These are phyloP conservation scores for Ganoderma resinaceum DNA, from an alignment of 1,284 basidiomycete genomes.

Conservation along the genomic window DNA sequence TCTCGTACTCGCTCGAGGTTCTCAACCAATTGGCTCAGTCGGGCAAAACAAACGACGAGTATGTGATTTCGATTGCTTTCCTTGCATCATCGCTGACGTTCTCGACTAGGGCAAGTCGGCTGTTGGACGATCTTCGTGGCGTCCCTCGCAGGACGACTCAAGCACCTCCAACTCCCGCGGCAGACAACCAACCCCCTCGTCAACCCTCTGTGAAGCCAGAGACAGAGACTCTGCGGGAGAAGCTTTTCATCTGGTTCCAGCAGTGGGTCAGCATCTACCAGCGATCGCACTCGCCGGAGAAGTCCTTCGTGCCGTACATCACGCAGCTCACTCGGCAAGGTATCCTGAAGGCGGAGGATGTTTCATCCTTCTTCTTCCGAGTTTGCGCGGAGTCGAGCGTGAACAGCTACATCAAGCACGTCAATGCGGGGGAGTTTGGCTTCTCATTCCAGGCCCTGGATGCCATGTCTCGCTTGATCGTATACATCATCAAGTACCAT, in stretches of 20 bases:
- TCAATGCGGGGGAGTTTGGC: constrained; percentile 78
- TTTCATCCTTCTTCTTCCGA: constrained; percentile 98
- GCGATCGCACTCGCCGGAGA: constrained; percentile 89
- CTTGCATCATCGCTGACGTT: constrained; percentile 6
- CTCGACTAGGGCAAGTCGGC: constrained; percentile 53
- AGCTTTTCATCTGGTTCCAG: constrained; percentile 79
- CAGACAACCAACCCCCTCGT: constrained; percentile 47
- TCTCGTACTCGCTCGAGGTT: constrained; percentile 85
- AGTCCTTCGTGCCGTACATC: constrained; percentile 97
- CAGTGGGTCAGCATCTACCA: constrained; percentile 98
- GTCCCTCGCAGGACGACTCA: constrained; percentile 51
- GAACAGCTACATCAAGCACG: constrained; percentile 89
- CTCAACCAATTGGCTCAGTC: constrained; percentile 76
- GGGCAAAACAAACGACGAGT: constrained; percentile 86
- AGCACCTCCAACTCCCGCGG: constrained; percentile 28
- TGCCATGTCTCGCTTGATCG: constrained; percentile 94
- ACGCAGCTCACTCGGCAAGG: constrained; percentile 96
- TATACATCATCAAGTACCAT: constrained; percentile 99
- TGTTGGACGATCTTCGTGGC: constrained; percentile 79
- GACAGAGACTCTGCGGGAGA: constrained; percentile 74
- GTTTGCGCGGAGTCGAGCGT: constrained; percentile 97
- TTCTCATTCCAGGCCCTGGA: constrained; percentile 93
- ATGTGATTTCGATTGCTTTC: constrained; percentile 41
- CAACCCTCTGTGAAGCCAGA: constrained; percentile 68
- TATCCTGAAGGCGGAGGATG: constrained; percentile 95